These are phyloP conservation scores for Picochlorum sp. DNA, from an alignment of 139 green algal genomes.

Conservation along the genomic window DNA sequence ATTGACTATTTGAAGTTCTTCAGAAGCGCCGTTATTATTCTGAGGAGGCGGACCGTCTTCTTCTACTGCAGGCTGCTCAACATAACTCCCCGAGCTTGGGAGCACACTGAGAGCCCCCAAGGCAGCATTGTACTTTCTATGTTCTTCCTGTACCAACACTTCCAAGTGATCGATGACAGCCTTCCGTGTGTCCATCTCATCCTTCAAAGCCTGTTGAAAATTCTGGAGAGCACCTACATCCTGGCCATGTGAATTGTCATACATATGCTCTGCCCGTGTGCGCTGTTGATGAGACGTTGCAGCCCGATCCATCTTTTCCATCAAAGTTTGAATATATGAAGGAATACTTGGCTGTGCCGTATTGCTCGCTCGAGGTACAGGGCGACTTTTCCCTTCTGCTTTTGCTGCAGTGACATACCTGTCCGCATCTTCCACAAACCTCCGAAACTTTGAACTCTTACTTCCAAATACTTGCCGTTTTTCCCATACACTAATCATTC, in stretches of 20 bases:
- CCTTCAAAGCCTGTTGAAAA: slow-evolving; percentile 3
- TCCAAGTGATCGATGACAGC: slow-evolving; percentile 2
- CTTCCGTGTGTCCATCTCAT: background rate
- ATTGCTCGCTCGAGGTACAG: background rate
- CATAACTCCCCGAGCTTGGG: slow-evolving; percentile 5
- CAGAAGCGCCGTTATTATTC: background rate
- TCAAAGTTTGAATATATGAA: background rate
- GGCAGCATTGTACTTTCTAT: background rate
- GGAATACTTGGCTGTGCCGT: background rate
- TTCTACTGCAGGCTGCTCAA: background rate
- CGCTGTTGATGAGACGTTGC: no score
- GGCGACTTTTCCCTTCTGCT: background rate
- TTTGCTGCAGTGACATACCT: background rate
- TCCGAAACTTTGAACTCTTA: slow-evolving; percentile 18
- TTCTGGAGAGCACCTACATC: background rate
- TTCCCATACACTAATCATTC: slow-evolving; percentile 44
- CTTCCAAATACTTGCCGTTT: slow-evolving; percentile 36
- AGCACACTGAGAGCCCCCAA: slow-evolving; percentile 1
- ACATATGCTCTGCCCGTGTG: no score
- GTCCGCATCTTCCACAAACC: slow-evolving; percentile 17
- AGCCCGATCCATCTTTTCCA: no score
- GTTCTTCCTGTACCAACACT: background rate
- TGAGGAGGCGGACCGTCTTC: background rate
- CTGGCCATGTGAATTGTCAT: no score
- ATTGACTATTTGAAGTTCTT: background rate